Evolutionary conservation across 2,329 filamentous ascomycete species (phyloP), one percentile per base, ranked within the genome.

Genomic region (Penicillium sp.): DNA sequence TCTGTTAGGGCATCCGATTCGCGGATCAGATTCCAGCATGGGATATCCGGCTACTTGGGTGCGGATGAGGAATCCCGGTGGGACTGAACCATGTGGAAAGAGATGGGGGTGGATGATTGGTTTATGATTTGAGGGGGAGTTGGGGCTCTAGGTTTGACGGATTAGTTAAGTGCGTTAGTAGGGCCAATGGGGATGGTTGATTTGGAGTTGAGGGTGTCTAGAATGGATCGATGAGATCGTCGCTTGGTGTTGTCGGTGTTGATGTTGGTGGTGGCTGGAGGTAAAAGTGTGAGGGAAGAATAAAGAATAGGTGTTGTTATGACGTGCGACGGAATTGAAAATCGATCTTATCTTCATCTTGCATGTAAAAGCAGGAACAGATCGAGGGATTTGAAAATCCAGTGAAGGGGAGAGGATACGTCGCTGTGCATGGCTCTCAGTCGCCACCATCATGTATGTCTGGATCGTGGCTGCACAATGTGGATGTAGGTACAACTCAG

Each of bases 311-410:
- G 32, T 35, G 32, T 35, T 35, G 25, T 6, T 27, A 27, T 27
- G 25, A 27, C 25, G 25, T 8, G 8, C 4, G 27, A 28, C 1
- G 27, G 27, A 9, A 28, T 9, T 28, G 27, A 28, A 28, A 28
- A 2, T 9, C 10, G 27, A 35, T 44, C 48, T 54, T 49, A 48
- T 54, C 39, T 46, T 9, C 27, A 28, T 28, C 7, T 28, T 28
- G 27, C 27, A 28, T 28, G 27, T 28, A 28, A 28, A 28, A 28
- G 27, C 18, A 50, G 35, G 35, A 41, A 47, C 29, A 13, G 23
- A 32, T 15, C 20, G 10, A 29, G 28, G 28, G 28, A 3, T 23
- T 23, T 23, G 28, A 13, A 12, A 29, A 12, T 33, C 15, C 29
- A 8, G 32, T 28, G 7, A 9, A 9, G 27, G 8, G 27, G 8